A percentile compares a stretch with the other conserved stretches of the same genome.
phyloP scores from a whole-genome alignment of 306 rosid genomes.

The Vicia faba region DNA sequence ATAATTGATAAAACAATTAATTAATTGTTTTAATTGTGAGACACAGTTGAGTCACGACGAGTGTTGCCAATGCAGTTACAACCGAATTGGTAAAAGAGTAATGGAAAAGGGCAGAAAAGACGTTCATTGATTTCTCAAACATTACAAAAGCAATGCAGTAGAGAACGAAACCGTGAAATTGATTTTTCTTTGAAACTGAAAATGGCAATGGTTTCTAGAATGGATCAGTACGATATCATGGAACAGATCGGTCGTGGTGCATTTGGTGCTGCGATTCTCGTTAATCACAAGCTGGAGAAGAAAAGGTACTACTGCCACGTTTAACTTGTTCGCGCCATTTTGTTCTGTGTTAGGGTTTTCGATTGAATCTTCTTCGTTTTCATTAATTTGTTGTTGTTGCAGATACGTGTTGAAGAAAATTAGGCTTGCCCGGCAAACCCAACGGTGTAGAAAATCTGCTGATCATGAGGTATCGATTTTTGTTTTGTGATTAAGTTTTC shows the following conservation, averaged over 20 bases:
- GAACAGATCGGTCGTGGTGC: constrained; percentile 99
- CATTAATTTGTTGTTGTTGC: constrained; percentile 31
- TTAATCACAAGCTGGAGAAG: constrained; percentile 78
- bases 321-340: background rate
- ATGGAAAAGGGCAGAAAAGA: background rate
- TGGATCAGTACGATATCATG: constrained; percentile 98
- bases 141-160: constrained; percentile 23
- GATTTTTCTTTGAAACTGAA: too few species aligned
- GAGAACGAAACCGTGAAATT: background rate
- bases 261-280: constrained; percentile 96
- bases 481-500: background rate
- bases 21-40: constrained; percentile 1
- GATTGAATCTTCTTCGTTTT: constrained; percentile 22
- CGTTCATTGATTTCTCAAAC: constrained; percentile 10
- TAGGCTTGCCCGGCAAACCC: constrained; percentile 93
- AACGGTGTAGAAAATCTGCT: constrained; percentile 92
- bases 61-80: constrained; percentile 8
- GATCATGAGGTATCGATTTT: constrained; percentile 81
- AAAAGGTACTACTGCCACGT: constrained; percentile 49
- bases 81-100: constrained; percentile 14
- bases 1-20: background rate
- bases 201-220: constrained; percentile 80
- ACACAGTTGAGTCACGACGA: constrained; percentile 10
- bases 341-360: background rate
- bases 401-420: constrained; percentile 98